These are phyloP conservation scores for Phytophthora quininea DNA, from an alignment of 352 stramenopile genomes.

Conservation along the genomic window DNA sequence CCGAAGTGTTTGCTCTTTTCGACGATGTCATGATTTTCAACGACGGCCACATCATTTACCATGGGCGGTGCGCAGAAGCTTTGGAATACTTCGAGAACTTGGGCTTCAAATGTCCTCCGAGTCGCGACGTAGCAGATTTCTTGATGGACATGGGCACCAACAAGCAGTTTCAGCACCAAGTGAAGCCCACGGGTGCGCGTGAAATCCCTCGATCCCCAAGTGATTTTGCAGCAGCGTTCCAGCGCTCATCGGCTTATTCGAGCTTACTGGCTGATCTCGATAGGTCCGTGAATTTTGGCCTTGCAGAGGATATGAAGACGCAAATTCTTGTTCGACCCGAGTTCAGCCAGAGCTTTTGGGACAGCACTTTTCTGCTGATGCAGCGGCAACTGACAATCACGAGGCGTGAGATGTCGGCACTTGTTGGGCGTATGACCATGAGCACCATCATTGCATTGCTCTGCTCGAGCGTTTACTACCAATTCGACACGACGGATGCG, in stretches of 20 bases:
- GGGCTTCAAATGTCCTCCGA: neutral
- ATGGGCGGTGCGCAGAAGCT: neutral
- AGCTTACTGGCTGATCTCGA: neutral
- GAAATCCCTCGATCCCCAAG: neutral
- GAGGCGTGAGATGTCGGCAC: slow-evolving; percentile 11
- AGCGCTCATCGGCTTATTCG: neutral
- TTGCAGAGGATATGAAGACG: slow-evolving; percentile 28
- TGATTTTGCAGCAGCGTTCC: neutral
- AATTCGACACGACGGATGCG: slow-evolving; percentile 13
- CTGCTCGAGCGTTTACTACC: slow-evolving; percentile 28
- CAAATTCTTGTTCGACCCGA: slow-evolving; percentile 10
- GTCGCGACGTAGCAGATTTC: neutral
- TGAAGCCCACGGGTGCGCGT: neutral
- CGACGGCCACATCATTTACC: neutral
- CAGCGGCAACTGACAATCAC: slow-evolving; percentile 53
- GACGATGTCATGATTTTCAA: neutral
- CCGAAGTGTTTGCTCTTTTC: neutral
- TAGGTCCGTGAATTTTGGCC: neutral
- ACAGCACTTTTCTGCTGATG: slow-evolving; percentile 32
- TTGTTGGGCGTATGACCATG: slow-evolving; percentile 12
- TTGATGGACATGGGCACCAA: neutral
- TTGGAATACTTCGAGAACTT: neutral
- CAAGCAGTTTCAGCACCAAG: neutral
- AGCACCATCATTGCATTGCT: slow-evolving; percentile 24
- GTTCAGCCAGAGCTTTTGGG: slow-evolving; percentile 16